These are phyloP conservation scores for Ceratocystis cubensis DNA, from an alignment of 2,329 filamentous ascomycete species.

Conservation along the genomic window DNA sequence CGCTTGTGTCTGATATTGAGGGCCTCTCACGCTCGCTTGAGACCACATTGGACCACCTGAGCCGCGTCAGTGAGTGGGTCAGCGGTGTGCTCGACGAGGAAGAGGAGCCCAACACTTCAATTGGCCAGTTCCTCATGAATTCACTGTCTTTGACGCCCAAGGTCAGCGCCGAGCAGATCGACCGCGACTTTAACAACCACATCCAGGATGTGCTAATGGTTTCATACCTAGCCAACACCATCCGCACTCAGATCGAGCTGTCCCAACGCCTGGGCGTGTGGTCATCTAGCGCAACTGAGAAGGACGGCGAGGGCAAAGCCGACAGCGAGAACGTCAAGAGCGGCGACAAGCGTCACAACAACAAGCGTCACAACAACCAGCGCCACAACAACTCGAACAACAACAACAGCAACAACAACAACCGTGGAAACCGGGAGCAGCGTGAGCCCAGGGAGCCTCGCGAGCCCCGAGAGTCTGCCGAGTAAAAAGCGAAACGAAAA, in stretches of 20 bases:
- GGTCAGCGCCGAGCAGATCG: conserved; percentile 79
- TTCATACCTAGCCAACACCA: conserved; percentile 95
- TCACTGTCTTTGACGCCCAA: conserved; percentile 87
- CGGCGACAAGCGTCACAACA: conserved; percentile 35
- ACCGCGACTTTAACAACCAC: conserved; percentile 99
- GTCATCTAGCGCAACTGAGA: conserved; percentile 42
- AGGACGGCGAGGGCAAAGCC: conserved; percentile 38
- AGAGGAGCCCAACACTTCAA: conserved; percentile 71
- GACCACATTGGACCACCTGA: conserved; percentile 77
- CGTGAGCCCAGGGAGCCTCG: conserved; percentile 19
- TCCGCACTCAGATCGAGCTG: conserved; percentile 96
- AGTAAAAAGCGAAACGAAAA: conserved; percentile 25
- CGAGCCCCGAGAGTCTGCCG: conserved; percentile 25
- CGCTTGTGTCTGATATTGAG: conserved; percentile 79
- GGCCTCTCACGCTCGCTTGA: conserved; percentile 73
- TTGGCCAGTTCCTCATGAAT: conserved; percentile 93
- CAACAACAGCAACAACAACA: conserved; percentile 35
- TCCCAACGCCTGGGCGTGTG: conserved; percentile 88
- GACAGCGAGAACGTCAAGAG: conserved; percentile 33
- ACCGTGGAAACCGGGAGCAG: conserved; percentile 32
- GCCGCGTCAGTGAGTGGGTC: conserved; percentile 84
- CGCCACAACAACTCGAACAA: conserved; percentile 34
- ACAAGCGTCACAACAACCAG: conserved; percentile 31
- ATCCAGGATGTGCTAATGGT: conserved; percentile 98
- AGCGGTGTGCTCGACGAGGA: conserved; percentile 91